Percentiles rank a stretch among this genome's conserved stretches.
phyloP scores from a whole-genome alignment of 768 basidiomycete genomes.

The Tricholoma hemisulphureum region DNA sequence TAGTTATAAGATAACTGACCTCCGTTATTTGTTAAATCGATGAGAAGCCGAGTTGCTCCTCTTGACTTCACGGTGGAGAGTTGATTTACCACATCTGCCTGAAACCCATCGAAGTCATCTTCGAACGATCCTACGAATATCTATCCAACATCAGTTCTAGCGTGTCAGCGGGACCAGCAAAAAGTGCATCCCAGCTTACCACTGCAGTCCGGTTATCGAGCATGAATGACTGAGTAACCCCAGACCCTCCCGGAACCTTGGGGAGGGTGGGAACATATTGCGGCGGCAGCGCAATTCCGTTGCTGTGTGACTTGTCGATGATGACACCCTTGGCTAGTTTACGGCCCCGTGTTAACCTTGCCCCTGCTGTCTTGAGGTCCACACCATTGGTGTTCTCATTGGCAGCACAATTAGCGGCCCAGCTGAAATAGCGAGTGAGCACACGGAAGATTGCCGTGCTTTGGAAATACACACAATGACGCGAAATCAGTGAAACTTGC shows the following conservation, averaged over 20 bases:
- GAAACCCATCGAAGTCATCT: conserved; percentile 50
- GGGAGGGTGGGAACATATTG: conserved; percentile 49
- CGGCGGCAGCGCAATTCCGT: conserved; percentile 44
- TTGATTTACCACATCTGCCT: conserved; percentile 46
- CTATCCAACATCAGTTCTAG: conserved; percentile 23
- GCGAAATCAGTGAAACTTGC: conserved; percentile 46
- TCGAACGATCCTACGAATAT: conserved; percentile 64
- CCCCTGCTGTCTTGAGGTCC: conserved; percentile 31
- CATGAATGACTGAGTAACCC: conserved; percentile 55
- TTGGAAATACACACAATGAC: conserved; percentile 45
- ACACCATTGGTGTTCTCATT: conserved; percentile 49
- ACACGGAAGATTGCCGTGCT: conserved; percentile 4
- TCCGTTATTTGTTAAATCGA: conserved; percentile 63
- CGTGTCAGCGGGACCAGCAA: neutral
- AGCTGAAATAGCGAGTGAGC: conserved; percentile 36
- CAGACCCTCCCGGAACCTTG: conserved; percentile 43
- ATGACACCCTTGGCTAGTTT: conserved; percentile 36
- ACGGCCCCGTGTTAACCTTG: conserved; percentile 3
- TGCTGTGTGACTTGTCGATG: conserved; percentile 39
- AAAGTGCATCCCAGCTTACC: conserved; percentile 30
- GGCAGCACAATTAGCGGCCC: conserved; percentile 58
- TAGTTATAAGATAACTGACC: conserved; percentile 33
- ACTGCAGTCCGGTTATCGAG: conserved; percentile 59
- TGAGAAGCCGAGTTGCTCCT: conserved; percentile 49
- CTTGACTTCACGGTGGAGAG: conserved; percentile 44